Base-by-base conservation (phyloP, 331 rosid genomes). In the Cucumis variabilis region DNA sequence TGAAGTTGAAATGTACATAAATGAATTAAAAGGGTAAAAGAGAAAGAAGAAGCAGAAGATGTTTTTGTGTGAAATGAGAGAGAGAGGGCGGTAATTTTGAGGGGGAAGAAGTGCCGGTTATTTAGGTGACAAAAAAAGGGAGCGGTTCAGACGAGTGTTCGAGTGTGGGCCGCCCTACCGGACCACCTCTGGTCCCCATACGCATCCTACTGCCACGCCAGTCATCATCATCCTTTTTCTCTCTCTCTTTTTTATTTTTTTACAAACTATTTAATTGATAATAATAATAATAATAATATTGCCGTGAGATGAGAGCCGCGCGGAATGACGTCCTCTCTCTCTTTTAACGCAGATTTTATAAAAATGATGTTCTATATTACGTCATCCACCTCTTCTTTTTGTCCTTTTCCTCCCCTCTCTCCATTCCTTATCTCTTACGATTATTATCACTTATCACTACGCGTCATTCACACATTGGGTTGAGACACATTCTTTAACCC, bases 71-170 rank as follows among this genome's bases (percentile, higher is more conserved):
- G 37, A 33, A 33, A 33, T 33, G 37, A 33, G 37, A 33, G 37
- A 30, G 37, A 33, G 37, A 33, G 33, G 80, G 85, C 85, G 85
- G 85, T 82, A 82, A 82, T 82, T 82, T 60, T 60, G 72, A 82
- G 85, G 85, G 84, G 71, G 85, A 82, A 62, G 85, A 82, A 82
- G 7, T 82, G 85, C 55, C 55, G 85, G 85, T 23, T 50, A 82
- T 82, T 58, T 37, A 12, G 85, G 53, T 6, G 71, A 37, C 85
- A 82, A 63, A 58, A 17, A 27, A 27, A 5, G 41, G 67, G 17
- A 48, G 68, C 50, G 70, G 85, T 82, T 82, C 85, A 82, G 85
- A 82, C 1, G 50, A 82, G 70, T 60, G 85, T 82, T 82, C 85
- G 30, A 82, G 71, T 82, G 85, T 60, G 72, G 85, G 85, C 46